Evolutionary conservation across 345 rosid species (phyloP).

Genomic region (Lumnitzera racemosa): DNA sequence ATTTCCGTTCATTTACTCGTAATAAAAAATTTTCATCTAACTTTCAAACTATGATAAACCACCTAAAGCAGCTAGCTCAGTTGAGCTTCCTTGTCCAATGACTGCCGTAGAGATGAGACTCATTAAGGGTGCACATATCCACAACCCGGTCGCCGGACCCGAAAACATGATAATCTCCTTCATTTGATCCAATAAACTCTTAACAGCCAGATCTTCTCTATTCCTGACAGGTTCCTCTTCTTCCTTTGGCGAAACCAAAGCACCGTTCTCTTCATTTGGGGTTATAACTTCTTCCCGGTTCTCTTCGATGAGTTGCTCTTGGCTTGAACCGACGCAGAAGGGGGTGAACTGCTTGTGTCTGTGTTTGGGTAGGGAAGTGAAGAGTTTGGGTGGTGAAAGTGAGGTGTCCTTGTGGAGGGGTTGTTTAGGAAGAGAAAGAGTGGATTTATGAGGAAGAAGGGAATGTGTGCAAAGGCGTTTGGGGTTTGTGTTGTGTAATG

Average conservation of each 20-base stretch:
- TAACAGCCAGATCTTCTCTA: constrained; percentile 23
- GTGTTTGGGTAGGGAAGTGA: constrained; percentile 1
- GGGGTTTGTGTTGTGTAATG: constrained; percentile 8
- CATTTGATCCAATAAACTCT: constrained; percentile 39
- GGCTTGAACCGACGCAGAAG: constrained; percentile 7
- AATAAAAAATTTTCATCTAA: too few species aligned
- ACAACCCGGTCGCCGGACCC: constrained; percentile 49
- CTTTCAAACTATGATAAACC: neutral
- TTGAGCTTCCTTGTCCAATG: constrained; percentile 45
- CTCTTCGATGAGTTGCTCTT: constrained; percentile 1
- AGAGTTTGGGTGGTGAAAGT: neutral
- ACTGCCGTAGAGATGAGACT: constrained; percentile 44
- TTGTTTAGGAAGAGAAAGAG: neutral
- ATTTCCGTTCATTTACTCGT: neutral
- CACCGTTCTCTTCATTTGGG: neutral
- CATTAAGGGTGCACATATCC: constrained; percentile 52
- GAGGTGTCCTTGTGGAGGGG: neutral
- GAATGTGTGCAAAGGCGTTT: neutral
- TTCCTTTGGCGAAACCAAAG: neutral
- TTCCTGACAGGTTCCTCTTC: constrained; percentile 9
- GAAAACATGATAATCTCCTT: constrained; percentile 43
- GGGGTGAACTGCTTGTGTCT: neutral
- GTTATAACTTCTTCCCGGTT: neutral
- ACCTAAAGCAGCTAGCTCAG: constrained; percentile 59
- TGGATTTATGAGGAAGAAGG: neutral